Evolutionary conservation across 345 rosid genomes (phyloP), one percentile per base, ranked within the genome.

Genomic region (Diplotaxis tenuifolia): DNA sequence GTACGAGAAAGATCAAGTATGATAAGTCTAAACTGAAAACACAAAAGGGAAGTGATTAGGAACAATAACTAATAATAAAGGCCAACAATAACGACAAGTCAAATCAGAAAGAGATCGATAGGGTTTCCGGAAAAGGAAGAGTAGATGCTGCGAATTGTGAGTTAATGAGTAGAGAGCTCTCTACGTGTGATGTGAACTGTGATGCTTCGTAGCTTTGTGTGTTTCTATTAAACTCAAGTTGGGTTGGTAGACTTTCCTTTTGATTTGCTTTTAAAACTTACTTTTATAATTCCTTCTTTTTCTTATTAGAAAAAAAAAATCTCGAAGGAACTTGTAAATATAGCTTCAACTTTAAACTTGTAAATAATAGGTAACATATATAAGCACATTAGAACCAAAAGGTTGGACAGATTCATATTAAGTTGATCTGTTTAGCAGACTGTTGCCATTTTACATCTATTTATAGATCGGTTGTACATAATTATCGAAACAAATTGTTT

Each of bases 171-270:
- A 36, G 65, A 68, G 65, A 54, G 69, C 19, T 36, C 55, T 53
- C 56, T 53, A 62, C 22, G 19, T 62, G 50, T 75, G 74, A 68
- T 75, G 79, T 75, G 79, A 75, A 40, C 57, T 68, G 52, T 68
- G 79, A 75, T 75, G 40, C 69, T 75, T 75, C 70, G 28, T 40
- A 62, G 70, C 79, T 69, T 62, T 75, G 74, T 68, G 70, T 69
- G 69, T 75, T 28, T 54, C 64, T 54, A 12, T 68, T 36, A 67
- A 75, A 75, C 78, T 59, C 78, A 75, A 67, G 63, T 68, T 68
- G 73, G 78, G 52, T 75, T 38, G 73, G 78, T 75, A 42, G 56
- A 61, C 78, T 75, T 75, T 62, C 79, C 70, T 62, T 62, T 68
- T 54, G 63, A 61, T 27, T 60, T 59, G 52, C 5, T 67, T 6